A percentile compares a stretch with the other conserved stretches of the same genome.
phyloP scores from a whole-genome alignment of 805 yeast species.

The Kodamaea kakaduensis region DNA sequence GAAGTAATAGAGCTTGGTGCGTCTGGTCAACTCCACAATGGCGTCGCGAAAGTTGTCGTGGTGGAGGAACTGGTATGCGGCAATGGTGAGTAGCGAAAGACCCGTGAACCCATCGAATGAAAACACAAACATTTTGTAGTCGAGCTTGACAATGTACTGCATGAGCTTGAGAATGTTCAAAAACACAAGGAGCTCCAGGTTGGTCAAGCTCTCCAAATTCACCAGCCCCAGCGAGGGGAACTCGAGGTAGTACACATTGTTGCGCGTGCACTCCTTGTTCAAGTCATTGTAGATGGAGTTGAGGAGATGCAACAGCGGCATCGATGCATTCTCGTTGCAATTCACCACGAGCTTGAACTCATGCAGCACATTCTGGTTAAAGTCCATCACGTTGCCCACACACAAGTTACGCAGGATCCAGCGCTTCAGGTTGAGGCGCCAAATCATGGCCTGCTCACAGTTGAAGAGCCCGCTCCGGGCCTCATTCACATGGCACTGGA shows the following conservation, averaged over 20 bases:
- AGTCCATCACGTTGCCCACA: slow-evolving; percentile 31
- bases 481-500: slow-evolving; percentile 4
- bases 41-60: slow-evolving; percentile 22
- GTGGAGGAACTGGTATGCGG: slow-evolving; percentile 15
- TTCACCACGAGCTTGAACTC: slow-evolving; percentile 17
- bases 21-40: slow-evolving; percentile 14
- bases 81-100: slow-evolving; percentile 17
- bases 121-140: slow-evolving; percentile 26
- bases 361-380: slow-evolving; percentile 14
- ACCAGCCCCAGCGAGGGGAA: slow-evolving; percentile 31
- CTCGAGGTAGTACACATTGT: slow-evolving; percentile 23
- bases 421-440: slow-evolving; percentile 29
- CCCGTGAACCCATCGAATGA: slow-evolving; percentile 40
- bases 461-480: slow-evolving; percentile 5
- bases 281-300: slow-evolving; percentile 12
- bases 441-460: slow-evolving; percentile 32
- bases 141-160: slow-evolving; percentile 16
- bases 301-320: slow-evolving; percentile 16
- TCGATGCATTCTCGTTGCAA: slow-evolving; percentile 19
- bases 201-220: slow-evolving; percentile 18
- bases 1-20: slow-evolving; percentile 26
- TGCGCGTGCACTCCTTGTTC: slow-evolving; percentile 4
- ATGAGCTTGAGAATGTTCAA: slow-evolving; percentile 30
- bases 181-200: slow-evolving; percentile 23
- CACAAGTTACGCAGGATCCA: slow-evolving; percentile 25